Evolutionary conservation across 306 rosid species (phyloP).

Genomic region (Gastrolobium bilobum): DNA sequence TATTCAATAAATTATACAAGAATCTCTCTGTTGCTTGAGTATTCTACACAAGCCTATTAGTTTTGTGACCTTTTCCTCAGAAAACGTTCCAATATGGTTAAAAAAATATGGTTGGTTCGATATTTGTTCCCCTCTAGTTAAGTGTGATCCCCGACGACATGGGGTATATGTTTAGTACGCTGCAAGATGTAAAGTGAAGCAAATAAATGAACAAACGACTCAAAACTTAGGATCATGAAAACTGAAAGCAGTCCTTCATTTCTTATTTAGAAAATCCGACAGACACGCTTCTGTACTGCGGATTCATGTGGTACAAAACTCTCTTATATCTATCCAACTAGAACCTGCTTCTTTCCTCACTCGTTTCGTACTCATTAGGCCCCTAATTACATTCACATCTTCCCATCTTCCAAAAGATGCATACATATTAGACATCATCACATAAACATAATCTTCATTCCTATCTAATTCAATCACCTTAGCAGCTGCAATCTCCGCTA

Average conservation of each 20-base stretch:
- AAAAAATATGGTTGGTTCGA: no score
- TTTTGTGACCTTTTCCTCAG: no score
- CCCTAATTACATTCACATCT: conserved; percentile 66
- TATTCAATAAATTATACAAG: no score
- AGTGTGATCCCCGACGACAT: no score
- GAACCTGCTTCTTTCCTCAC: conserved; percentile 68
- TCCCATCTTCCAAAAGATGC: conserved; percentile 76
- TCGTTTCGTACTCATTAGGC: conserved; percentile 58
- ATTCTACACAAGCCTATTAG: no score
- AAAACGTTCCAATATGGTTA: no score
- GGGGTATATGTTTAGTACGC: background rate
- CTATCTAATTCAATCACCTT: conserved; percentile 65
- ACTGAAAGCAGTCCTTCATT: background rate
- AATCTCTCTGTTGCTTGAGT: no score
- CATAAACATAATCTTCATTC: conserved; percentile 67
- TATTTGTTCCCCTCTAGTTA: no score
- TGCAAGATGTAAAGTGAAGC: background rate
- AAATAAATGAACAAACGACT: background rate
- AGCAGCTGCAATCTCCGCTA: conserved; percentile 70
- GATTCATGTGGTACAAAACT: conserved; percentile 26
- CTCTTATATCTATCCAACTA: conserved; percentile 67
- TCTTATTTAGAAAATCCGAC: background rate
- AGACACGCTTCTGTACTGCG: background rate
- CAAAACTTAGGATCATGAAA: background rate
- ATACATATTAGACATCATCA: conserved; percentile 68